Base-by-base conservation (phyloP, 2,329 filamentous ascomycete genomes). In the Ophiostoma piceae region DNA sequence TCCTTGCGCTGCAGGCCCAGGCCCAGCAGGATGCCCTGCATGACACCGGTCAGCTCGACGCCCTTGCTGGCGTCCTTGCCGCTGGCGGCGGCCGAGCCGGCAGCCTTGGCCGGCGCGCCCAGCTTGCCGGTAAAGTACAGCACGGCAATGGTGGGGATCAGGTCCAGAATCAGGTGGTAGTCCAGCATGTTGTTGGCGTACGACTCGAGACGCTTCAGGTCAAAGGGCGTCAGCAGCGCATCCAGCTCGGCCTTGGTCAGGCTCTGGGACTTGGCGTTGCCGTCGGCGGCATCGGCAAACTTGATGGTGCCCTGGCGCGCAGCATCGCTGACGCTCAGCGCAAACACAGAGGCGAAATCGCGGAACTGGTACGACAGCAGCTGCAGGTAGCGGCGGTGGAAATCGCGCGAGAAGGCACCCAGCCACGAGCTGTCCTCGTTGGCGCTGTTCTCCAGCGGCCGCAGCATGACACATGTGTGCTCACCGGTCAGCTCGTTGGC, bases 161-260 rank as follows among this genome's bases (percentile, higher is more conserved):
- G 87, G 77, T 99, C 96, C 37, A 98, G 85, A 69, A 99, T 95
- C 74, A 97, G 94, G 77, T 97, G 96, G 82, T 98, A 97, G 79
- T 99, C 96, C 60, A 99, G 88, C 85, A 97, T 91, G 80, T 96
- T 97, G 80, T 96, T 96, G 19, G 95, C 92, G 76, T 99, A 99
- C 62, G 91, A 94, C 77, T 97, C 94, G 2, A 99, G 84, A 37
- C 95, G 90, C 82, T 98, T 98, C 72, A 97, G 86, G 78, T 99
- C 95, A 78, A 95, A 98, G 0, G 95, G 94, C 3, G 92, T 92
- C 78, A 99, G 86, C 2, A 90, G 79, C 19, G 83, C 82, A 76
- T 97, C 94, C 7, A 99, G 85, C 72, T 94, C 90, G 0, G 81
- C 73, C 80, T 96, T 96, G 14, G 83, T 87, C 68, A 99, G 81